These are phyloP conservation scores for Pharnaceum exiguum DNA, from an alignment of 148 eudicot species.

Conservation along the genomic window DNA sequence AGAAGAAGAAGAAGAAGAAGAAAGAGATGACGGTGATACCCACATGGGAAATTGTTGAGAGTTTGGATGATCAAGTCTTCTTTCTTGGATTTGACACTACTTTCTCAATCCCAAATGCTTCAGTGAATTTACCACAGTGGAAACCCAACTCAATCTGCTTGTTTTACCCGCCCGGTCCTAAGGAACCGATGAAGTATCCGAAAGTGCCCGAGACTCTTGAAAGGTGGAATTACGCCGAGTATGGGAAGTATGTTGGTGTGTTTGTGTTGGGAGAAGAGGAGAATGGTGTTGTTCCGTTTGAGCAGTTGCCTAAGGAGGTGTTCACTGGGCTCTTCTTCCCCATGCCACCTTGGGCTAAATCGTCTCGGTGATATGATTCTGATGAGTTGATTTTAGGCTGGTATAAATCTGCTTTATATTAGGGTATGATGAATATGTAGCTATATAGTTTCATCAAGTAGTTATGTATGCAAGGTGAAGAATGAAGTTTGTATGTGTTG, in stretches of 20 bases:
- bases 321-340: conserved; percentile 1
- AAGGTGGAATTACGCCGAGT: not conserved
- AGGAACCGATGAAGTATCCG: not conserved
- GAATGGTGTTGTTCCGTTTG: not conserved
- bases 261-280: not conserved
- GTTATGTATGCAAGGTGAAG: too few relatives aligned
- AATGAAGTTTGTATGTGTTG: too few relatives aligned
- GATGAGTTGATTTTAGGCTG: too few relatives aligned
- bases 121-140: not conserved
- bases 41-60: not conserved
- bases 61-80: not conserved
- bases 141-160: not conserved
- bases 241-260: not conserved
- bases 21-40: too few relatives aligned
- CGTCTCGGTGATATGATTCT: too few relatives aligned
- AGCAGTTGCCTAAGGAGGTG: not conserved
- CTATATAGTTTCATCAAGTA: too few relatives aligned
- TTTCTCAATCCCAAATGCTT: not conserved
- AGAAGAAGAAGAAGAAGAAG: too few relatives aligned
- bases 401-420: too few relatives aligned
- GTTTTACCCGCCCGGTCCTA: not conserved
- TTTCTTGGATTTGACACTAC: not conserved
- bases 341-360: not conserved
- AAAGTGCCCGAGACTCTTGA: not conserved
- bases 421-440: too few relatives aligned